phyloP scores from a whole-genome alignment of 2,329 filamentous ascomycete species.

The Aspergillus candidus region DNA sequence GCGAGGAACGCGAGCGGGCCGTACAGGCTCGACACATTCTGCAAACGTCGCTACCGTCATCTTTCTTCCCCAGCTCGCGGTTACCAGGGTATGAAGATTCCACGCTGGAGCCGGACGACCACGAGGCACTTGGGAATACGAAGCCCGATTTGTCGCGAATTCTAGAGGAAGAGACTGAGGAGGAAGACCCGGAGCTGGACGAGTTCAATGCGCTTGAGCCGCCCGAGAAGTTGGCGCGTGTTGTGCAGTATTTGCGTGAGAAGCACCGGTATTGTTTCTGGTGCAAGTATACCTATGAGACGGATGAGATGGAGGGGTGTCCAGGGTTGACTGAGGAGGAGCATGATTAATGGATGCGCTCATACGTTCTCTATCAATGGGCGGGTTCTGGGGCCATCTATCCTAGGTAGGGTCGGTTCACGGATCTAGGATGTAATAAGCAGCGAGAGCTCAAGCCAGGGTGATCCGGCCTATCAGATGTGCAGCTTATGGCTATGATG shows the following conservation, averaged over 20 bases:
- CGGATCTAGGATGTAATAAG: too few species aligned
- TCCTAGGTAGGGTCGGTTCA: too few species aligned
- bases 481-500: too few species aligned
- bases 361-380: too few species aligned
- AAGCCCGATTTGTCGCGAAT: constrained; percentile 33
- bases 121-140: constrained; percentile 58
- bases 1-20: constrained; percentile 54
- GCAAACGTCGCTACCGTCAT: constrained; percentile 28
- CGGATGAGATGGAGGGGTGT: constrained; percentile 74
- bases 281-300: constrained; percentile 78
- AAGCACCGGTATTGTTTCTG: constrained; percentile 85
- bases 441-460: too few species aligned
- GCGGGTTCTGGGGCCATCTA: too few species aligned
- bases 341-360: constrained; percentile 47
- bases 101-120: constrained; percentile 67
- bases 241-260: constrained; percentile 65
- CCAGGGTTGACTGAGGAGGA: constrained; percentile 84
- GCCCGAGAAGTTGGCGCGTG: constrained; percentile 58
- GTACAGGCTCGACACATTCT: constrained; percentile 28
- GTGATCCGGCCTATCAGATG: too few species aligned
- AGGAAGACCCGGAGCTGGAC: constrained; percentile 73
- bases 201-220: constrained; percentile 67
- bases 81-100: constrained; percentile 63
- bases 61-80: constrained; percentile 31
- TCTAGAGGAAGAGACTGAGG: constrained; percentile 54